Percentiles rank a stretch among this genome's conserved stretches.
Evolutionary conservation across 176 grass and related monocot genomes (phyloP).

Genomic region (Guadua angustifolia): DNA sequence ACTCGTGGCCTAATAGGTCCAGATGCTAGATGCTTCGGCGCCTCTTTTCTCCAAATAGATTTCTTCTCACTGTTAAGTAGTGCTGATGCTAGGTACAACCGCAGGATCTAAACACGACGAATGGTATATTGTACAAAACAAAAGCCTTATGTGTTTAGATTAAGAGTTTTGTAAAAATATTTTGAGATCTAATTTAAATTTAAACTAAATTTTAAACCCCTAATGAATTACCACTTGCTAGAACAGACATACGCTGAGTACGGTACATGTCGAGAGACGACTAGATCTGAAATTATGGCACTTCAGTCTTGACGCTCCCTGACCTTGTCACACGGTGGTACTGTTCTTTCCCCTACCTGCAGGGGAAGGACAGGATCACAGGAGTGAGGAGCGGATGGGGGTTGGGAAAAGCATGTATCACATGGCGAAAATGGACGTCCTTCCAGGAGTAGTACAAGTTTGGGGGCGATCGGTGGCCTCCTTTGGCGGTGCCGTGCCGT

Average conservation of each 20-base stretch:
- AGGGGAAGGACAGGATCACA: neutral
- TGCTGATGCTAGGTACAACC: neutral
- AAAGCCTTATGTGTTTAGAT: neutral
- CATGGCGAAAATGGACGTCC: constrained; percentile 32
- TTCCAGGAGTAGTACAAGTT: neutral
- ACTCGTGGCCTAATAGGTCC: neutral
- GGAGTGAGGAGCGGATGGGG: neutral
- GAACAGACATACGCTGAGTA: too few species aligned
- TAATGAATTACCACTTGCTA: too few species aligned
- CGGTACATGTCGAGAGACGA: neutral
- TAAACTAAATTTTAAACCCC: too few species aligned
- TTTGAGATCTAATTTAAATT: too few species aligned
- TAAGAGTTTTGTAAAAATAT: too few species aligned
- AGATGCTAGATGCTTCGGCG: neutral
- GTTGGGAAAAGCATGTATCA: constrained; percentile 40
- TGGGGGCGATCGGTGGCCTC: neutral
- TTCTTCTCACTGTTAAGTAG: neutral
- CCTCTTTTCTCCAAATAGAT: constrained; percentile 33
- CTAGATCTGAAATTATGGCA: neutral
- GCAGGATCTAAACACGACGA: neutral
- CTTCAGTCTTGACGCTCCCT: neutral
- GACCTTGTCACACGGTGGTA: constrained; percentile 28
- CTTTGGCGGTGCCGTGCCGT: neutral
- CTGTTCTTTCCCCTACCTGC: neutral
- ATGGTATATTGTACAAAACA: neutral